Base-by-base conservation (phyloP, 768 basidiomycete species). In the Serendipita sp. region DNA sequence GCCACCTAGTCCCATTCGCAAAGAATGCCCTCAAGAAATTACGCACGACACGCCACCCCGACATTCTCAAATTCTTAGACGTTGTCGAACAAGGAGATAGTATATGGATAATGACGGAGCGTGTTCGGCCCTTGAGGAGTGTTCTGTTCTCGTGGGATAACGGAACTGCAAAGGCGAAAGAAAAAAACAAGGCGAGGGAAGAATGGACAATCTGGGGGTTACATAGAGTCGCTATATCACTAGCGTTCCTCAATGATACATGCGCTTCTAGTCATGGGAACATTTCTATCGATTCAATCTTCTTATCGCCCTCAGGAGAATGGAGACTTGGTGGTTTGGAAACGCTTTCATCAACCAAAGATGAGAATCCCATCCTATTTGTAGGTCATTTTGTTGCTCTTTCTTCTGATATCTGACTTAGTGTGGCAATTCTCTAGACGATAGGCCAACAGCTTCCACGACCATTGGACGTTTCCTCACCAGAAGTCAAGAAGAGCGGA, bases 311-410 rank as follows among this genome's bases (percentile, higher is more conserved):
- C 0, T 89, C 91, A 0, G 91, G 95, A 3, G 96, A 99, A 76
- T 98, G 95, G 96, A 90, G 90, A 71, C 76, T 99, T 5, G 94
- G 91, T 18, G 95, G 95, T 0, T 93, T 98, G 70, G 96, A 99
- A 70, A 75, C 95, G 0, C 73, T 96, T 67, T 92, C 91, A 69
- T 89, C 81, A 68, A 80, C 86, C 7, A 88, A 84, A 69, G 94
- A 97, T 63, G 85, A 89, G 13, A 73, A 78, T 51, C 82, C 88
- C 36, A 81, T 89, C 15, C 76, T 93, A 71, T 95, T 89, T 78
- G 91, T 93, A 75, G 56, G 46, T 63, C 63, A 62, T 63, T 71
- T 32, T 1, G 18, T 46, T 3, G n/a, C 13, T 28, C 45, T 28
- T 54, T 44, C 60, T 65, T 23, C 23, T 23, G 23, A 23, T 23